phyloP scores from a whole-genome alignment of 1,284 basidiomycete species.

The Agaricales sp. region DNA sequence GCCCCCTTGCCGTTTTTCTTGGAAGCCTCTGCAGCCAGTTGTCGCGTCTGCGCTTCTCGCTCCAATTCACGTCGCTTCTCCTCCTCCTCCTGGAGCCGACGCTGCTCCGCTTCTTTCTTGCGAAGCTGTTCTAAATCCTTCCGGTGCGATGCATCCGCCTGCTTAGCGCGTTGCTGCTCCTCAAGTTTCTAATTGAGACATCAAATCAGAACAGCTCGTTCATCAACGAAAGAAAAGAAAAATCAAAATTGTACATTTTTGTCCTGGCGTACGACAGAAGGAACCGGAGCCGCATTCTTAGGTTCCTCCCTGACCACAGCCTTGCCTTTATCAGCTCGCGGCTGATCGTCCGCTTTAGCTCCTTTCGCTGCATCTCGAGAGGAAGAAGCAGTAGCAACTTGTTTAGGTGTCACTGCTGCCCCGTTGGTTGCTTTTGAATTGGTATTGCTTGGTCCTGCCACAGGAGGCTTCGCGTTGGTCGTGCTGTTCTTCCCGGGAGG shows the following conservation, averaged over 20 bases:
- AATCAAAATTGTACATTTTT: neutral
- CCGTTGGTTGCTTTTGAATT: neutral
- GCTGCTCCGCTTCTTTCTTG: neutral
- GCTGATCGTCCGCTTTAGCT: neutral
- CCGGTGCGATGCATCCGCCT: neutral
- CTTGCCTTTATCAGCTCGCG: neutral
- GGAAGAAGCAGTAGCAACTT: no score
- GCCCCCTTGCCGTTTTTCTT: no score
- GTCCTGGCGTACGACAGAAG: neutral
- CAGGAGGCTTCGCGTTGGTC: neutral
- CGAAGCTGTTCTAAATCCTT: neutral
- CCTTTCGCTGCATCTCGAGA: neutral
- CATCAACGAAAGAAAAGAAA: no score
- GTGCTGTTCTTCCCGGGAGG: neutral
- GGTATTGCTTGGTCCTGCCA: neutral
- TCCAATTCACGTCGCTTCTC: slow-evolving; percentile 10
- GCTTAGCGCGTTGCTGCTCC: neutral
- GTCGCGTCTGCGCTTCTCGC: slow-evolving; percentile 4
- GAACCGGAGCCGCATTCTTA: neutral
- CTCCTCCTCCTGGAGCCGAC: slow-evolving; percentile 1
- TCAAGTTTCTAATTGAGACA: no score
- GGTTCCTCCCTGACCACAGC: neutral
- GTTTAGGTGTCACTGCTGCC: no score
- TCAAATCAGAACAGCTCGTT: no score
- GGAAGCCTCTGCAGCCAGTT: neutral